phyloP scores from a whole-genome alignment of 2,329 filamentous ascomycete genomes.

The Harringtonia lauricola region DNA sequence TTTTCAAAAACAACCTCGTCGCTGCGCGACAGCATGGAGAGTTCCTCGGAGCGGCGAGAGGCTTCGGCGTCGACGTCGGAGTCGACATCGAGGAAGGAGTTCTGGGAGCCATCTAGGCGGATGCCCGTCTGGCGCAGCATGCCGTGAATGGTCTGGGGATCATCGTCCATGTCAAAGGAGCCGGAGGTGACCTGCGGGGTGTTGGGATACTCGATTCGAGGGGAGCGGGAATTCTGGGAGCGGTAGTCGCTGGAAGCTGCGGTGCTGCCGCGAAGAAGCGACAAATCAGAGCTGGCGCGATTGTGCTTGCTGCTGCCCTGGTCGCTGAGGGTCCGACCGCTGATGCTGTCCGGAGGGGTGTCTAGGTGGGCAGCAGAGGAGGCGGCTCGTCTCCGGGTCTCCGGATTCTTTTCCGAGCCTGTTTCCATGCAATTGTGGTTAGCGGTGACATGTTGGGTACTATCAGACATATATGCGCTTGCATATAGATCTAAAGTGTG shows the following conservation, averaged over 20 bases:
- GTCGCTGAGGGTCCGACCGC: constrained; percentile 43
- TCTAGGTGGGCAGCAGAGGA: constrained; percentile 55
- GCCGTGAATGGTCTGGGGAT: constrained; percentile 34
- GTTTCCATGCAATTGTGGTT: constrained; percentile 2
- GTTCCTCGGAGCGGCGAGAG: constrained; percentile 51
- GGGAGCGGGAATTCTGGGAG: constrained; percentile 32
- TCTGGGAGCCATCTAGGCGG: constrained; percentile 35
- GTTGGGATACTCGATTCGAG: constrained; percentile 32
- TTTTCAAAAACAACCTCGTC: constrained; percentile 51
- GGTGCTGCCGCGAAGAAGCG: constrained; percentile 42
- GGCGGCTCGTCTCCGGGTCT: constrained; percentile 43
- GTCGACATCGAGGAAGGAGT: constrained; percentile 56
- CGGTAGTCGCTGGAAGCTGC: constrained; percentile 27
- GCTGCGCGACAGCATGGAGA: constrained; percentile 53
- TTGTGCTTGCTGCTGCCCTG: constrained; percentile 48
- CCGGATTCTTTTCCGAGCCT: constrained; percentile 31
- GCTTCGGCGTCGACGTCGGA: constrained; percentile 56
- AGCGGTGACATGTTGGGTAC: background rate
- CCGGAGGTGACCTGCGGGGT: constrained; percentile 19
- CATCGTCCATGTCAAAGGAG: constrained; percentile 26
- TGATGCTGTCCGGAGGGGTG: constrained; percentile 35
- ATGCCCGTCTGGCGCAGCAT: constrained; percentile 41
- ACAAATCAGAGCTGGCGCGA: constrained; percentile 61
- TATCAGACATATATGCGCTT: too few species aligned
- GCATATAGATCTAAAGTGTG: too few species aligned